Conservation (phyloP, 2,329 filamentous ascomycete genomes). For the Grosmannia serpens region DNA sequence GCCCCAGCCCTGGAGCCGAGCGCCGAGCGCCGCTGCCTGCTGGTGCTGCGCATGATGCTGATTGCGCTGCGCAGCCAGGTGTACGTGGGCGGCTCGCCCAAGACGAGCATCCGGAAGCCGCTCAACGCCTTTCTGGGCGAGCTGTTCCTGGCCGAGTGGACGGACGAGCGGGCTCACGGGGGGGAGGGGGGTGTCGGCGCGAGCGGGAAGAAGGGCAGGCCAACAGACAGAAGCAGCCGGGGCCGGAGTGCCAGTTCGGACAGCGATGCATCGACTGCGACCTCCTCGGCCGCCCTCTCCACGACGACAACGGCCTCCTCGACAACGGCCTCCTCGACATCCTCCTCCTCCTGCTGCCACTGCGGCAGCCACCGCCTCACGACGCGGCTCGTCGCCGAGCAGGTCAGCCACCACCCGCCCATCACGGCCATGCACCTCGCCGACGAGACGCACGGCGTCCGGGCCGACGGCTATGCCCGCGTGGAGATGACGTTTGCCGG, state of each 20-base stretch:
- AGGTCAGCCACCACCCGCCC: conserved; percentile 42
- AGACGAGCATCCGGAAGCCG: conserved; percentile 39
- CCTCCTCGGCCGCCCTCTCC: neutral
- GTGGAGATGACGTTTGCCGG: conserved; percentile 41
- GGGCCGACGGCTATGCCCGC: conserved; percentile 37
- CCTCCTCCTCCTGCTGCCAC: conserved; percentile 4
- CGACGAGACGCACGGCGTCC: conserved; percentile 28
- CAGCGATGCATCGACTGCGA: neutral
- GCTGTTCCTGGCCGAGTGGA: conserved; percentile 32
- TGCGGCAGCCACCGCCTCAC: conserved; percentile 9
- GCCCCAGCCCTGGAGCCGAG: conserved; percentile 33
- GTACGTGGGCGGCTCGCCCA: conserved; percentile 33
- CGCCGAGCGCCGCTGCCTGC: conserved; percentile 29
- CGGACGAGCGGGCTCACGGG: neutral
- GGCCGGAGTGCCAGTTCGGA: conserved; percentile 11
- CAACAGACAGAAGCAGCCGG: neutral
- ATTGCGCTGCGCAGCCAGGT: conserved; percentile 33
- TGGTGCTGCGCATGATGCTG: conserved; percentile 36
- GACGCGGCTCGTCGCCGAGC: conserved; percentile 29
- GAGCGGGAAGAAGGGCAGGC: neutral
- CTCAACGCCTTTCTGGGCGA: conserved; percentile 42
- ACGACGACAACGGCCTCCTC: neutral
- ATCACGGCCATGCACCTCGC: conserved; percentile 40
- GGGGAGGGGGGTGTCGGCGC: neutral
- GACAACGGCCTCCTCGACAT: neutral